phyloP scores from a whole-genome alignment of 192 early-diverging fungal genomes.

The Entomortierella chlamydospora region DNA sequence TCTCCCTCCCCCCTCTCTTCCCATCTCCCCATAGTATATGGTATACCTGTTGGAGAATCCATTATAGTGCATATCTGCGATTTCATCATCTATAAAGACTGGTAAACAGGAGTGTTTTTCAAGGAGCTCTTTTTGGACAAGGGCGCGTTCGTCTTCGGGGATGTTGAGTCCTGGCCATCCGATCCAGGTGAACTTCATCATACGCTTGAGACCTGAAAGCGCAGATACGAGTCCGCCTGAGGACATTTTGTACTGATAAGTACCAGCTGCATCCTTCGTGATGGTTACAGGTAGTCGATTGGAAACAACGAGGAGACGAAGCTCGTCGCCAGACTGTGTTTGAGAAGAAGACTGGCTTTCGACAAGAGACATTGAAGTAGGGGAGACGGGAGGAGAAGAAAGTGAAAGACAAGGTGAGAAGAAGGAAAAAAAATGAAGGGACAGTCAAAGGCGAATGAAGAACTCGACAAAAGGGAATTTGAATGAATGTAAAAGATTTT shows the following conservation, averaged over 20 bases:
- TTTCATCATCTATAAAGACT: conserved; percentile 92
- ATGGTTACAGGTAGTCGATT: conserved; percentile 97
- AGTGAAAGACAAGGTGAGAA: neutral
- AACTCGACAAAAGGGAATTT: no score
- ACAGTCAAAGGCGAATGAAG: neutral
- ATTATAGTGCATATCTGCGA: conserved; percentile 97
- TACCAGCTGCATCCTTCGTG: conserved; percentile 64
- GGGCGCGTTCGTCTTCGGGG: conserved; percentile 78
- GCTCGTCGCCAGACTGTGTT: conserved; percentile 6
- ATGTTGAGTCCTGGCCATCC: conserved; percentile 97
- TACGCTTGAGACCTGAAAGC: conserved; percentile 91
- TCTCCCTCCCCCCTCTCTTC: neutral
- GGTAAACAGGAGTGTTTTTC: conserved; percentile 89
- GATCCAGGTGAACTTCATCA: conserved; percentile 98
- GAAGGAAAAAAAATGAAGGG: neutral
- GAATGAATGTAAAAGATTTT: neutral
- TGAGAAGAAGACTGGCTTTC: neutral
- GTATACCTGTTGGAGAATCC: conserved; percentile 95
- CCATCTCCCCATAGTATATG: no score
- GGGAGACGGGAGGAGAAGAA: neutral
- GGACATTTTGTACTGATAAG: conserved; percentile 80
- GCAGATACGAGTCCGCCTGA: conserved; percentile 97
- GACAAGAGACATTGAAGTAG: neutral
- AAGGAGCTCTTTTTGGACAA: conserved; percentile 76
- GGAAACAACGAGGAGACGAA: conserved; percentile 90